Evolutionary conservation across 805 yeast genomes (phyloP).

Genomic region (Wickerhamiella hasegawae): DNA sequence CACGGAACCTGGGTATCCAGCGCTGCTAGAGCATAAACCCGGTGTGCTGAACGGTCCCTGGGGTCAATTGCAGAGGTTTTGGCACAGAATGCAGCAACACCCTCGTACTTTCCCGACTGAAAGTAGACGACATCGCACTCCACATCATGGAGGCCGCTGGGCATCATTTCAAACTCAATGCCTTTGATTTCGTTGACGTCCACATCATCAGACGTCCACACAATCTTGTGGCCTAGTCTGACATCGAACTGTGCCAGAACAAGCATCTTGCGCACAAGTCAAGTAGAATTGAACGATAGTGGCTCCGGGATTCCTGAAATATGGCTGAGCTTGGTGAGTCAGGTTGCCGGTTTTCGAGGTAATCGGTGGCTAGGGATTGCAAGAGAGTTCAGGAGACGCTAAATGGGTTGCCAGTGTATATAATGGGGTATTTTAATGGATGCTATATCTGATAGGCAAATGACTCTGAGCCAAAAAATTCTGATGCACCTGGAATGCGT

Average conservation of each 20-base stretch:
- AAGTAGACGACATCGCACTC: conserved; percentile 39
- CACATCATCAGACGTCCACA: conserved; percentile 25
- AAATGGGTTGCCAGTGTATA: no score
- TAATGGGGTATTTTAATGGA: no score
- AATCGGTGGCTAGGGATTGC: no score
- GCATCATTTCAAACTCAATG: conserved; percentile 48
- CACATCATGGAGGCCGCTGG: conserved; percentile 49
- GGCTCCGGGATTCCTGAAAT: no score
- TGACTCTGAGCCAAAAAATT: no score
- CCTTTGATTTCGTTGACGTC: conserved; percentile 22
- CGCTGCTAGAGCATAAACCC: conserved; percentile 13
- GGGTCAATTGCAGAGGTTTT: conserved; percentile 1
- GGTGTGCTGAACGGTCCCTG: conserved; percentile 5
- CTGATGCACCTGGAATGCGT: no score
- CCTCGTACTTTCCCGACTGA: conserved; percentile 15
- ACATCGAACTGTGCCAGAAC: conserved; percentile 39
- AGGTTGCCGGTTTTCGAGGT: no score
- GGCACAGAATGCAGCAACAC: conserved; percentile 11
- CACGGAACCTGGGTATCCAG: conserved; percentile 10
- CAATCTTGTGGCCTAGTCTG: conserved; percentile 32
- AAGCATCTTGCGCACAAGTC: conserved; percentile 21
- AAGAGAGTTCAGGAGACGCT: no score
- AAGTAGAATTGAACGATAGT: no score
- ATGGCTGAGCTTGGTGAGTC: no score
- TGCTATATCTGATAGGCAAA: no score